phyloP scores from a whole-genome alignment of 495 filamentous ascomycete genomes.

The Aspergillus leporis region DNA sequence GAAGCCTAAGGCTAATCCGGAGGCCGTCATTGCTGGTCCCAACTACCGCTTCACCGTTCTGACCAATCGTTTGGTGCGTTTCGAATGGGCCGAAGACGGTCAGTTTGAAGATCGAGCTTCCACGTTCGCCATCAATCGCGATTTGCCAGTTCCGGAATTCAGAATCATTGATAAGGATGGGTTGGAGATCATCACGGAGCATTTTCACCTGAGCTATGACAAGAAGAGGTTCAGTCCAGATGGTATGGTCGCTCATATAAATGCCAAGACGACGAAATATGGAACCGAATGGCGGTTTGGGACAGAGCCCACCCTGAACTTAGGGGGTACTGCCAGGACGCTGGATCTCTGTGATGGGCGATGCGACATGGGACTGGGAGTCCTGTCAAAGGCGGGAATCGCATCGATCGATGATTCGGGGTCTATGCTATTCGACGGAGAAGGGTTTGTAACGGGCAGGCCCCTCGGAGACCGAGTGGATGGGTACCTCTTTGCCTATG shows the following conservation, averaged over 20 bases:
- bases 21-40: constrained; percentile 45
- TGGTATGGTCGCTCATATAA: constrained; percentile 43
- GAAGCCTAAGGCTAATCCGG: constrained; percentile 44
- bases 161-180: constrained; percentile 36
- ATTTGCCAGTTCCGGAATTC: constrained; percentile 49
- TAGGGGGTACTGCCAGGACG: constrained; percentile 56
- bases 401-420: constrained; percentile 53
- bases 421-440: constrained; percentile 57
- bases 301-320: constrained; percentile 34
- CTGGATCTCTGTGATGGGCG: constrained; percentile 55
- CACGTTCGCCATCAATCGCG: constrained; percentile 54
- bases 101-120: constrained; percentile 59
- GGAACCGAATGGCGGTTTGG: constrained; percentile 49
- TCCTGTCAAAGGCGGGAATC: constrained; percentile 48
- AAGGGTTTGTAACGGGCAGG: constrained; percentile 48
- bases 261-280: constrained; percentile 31
- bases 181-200: constrained; percentile 51
- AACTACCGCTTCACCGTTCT: constrained; percentile 58
- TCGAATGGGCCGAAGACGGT: constrained; percentile 57
- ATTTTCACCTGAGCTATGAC: constrained; percentile 54
- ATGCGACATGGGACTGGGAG: constrained; percentile 44
- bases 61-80: constrained; percentile 51
- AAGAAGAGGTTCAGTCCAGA: constrained; percentile 47
- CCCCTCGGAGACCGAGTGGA: constrained; percentile 45
- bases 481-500: constrained; percentile 59